Evolutionary conservation across 2,329 filamentous ascomycete species (phyloP).

Genomic region (Fusarium anthophilum): DNA sequence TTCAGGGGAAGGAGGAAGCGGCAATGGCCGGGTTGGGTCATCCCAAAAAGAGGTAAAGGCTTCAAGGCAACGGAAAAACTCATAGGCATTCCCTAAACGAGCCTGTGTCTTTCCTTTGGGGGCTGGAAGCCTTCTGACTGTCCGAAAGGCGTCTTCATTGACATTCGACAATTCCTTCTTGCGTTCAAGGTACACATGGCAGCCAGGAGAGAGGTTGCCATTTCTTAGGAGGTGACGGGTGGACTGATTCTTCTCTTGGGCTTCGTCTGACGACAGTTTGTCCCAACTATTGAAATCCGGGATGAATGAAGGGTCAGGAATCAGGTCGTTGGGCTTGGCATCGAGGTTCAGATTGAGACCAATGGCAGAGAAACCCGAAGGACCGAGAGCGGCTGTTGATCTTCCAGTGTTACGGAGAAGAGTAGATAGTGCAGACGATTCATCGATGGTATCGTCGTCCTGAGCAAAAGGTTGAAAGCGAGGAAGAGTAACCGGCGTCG

Average conservation of each 20-base stretch:
- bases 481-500: conserved; percentile 65
- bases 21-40: conserved; percentile 59
- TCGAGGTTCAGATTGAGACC: conserved; percentile 65
- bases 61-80: conserved; percentile 72
- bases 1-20: conserved; percentile 48
- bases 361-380: conserved; percentile 65
- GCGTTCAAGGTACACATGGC: conserved; percentile 67
- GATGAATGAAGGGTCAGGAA: conserved; percentile 63
- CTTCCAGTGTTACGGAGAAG: conserved; percentile 65
- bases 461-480: conserved; percentile 52
- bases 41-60: conserved; percentile 69
- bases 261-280: conserved; percentile 58
- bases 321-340: conserved; percentile 57
- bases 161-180: conserved; percentile 63
- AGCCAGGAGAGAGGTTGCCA: conserved; percentile 65
- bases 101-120: conserved; percentile 62
- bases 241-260: conserved; percentile 57
- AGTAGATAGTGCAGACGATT: conserved; percentile 54
- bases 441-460: conserved; percentile 43
- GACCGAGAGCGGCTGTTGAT: conserved; percentile 49
- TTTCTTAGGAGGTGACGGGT: conserved; percentile 62
- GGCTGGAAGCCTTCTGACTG: conserved; percentile 66
- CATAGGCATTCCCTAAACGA: conserved; percentile 70
- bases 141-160: conserved; percentile 69
- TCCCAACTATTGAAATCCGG: conserved; percentile 66